Base-by-base conservation (phyloP, 2,329 filamentous ascomycete genomes). In the Aspergillus pseudonomiae region DNA sequence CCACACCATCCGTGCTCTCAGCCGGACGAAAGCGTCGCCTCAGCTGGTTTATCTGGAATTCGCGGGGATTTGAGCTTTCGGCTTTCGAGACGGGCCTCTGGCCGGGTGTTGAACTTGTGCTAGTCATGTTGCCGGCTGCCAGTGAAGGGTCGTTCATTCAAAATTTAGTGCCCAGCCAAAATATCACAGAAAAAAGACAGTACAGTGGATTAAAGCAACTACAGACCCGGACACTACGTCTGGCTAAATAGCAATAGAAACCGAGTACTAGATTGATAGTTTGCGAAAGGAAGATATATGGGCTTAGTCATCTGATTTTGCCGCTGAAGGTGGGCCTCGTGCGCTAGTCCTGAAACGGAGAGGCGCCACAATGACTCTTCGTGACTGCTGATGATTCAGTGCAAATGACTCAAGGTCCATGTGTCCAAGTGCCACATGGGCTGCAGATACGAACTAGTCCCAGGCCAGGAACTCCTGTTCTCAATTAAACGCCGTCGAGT, bases 11-110 rank as follows among this genome's bases (percentile, higher is more conserved):
- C 36, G 77, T 73, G 52, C 74, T 75, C 67, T 86, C 82, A 55
- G 78, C 75, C 14, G 85, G 84, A 60, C 77, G 78, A 75, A 88
- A 94, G 39, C 92, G 86, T 66, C 87, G 86, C 70, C 87, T 84
- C 65, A 94, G 79, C 80, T 95, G 92, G 65, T 86, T 85, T 57
- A 94, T 78, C 75, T 95, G 91, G 73, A 93, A 95, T 62, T 85
- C 85, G 67, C 91, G 84, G 7, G 91, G 90, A 73, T 93, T 87
- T 64, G 88, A 83, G 34, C 81, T 75, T 76, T 93, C 89, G 12
- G 85, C 82, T 63, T 84, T 81, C 7, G 91, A 87, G 2, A 91
- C 80, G 12, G 91, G 91, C 72, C 88, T 90, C 63, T 85, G 75
- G 36, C 91, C 86, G 58, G 65, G 61, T 24, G 52, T 61, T 24